These are phyloP conservation scores for Euphorbia corollata DNA, from an alignment of 441 rosid genomes.

Conservation along the genomic window DNA sequence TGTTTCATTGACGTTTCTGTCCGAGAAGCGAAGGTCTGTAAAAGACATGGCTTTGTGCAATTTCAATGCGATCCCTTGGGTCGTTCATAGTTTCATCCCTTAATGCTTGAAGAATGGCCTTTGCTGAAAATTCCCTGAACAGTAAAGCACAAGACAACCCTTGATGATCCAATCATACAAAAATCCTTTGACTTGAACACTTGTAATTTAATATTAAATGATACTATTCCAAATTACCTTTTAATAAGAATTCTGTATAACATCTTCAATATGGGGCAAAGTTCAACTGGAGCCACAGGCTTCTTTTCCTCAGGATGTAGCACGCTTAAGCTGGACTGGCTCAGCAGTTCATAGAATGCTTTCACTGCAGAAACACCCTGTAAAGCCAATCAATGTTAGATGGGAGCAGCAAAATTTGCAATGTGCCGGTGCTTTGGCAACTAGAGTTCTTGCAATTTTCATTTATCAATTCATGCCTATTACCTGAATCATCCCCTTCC, in stretches of 20 bases:
- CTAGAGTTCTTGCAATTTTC: too few species aligned
- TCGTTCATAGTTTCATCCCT: constrained; percentile 91
- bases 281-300: constrained; percentile 70
- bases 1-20: constrained; percentile 20
- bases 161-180: too few species aligned
- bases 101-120: constrained; percentile 82
- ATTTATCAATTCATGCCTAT: too few species aligned
- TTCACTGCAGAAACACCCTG: constrained; percentile 76
- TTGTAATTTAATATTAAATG: too few species aligned
- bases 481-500: constrained; percentile 58
- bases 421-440: too few species aligned
- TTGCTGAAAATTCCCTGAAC: constrained; percentile 62
- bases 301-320: constrained; percentile 57
- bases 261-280: constrained; percentile 64
- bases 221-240: constrained; percentile 29
- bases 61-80: constrained; percentile 88
- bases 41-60: constrained; percentile 89
- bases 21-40: constrained; percentile 92
- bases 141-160: background rate
- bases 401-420: too few species aligned
- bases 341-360: constrained; percentile 62
- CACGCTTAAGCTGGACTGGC: constrained; percentile 53
- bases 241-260: constrained; percentile 53
- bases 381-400: too few species aligned
- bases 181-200: background rate